Evolutionary conservation across 208 protist species (phyloP).

Genomic region (Trypanosoma vivax): DNA sequence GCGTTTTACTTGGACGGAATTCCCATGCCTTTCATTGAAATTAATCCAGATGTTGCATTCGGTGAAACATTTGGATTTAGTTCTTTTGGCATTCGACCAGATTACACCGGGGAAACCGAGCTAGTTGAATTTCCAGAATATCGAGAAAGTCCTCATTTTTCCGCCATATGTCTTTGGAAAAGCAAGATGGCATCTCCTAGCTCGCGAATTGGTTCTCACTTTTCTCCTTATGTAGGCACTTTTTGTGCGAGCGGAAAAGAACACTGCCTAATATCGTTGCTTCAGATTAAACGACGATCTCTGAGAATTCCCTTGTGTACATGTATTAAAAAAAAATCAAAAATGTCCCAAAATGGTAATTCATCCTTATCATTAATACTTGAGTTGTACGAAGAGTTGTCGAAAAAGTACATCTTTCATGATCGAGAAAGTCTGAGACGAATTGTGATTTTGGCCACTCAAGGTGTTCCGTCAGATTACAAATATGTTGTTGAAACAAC

Average conservation of each 20-base stretch:
- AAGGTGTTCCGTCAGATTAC: constrained; percentile 28
- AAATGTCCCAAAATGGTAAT: constrained; percentile 12
- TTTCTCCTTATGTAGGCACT: constrained; percentile 70
- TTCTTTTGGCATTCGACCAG: constrained; percentile 58
- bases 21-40: constrained; percentile 53
- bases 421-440: constrained; percentile 39
- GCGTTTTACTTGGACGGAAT: constrained; percentile 82
- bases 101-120: constrained; percentile 63
- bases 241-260: constrained; percentile 44
- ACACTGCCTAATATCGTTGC: not conserved
- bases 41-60: constrained; percentile 13
- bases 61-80: constrained; percentile 52
- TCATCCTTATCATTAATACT: constrained; percentile 55
- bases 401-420: constrained; percentile 43
- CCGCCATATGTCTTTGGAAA: constrained; percentile 24
- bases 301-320: constrained; percentile 55
- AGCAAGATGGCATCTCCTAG: constrained; percentile 29
- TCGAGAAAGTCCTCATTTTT: constrained; percentile 30
- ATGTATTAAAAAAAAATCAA: constrained; percentile 29
- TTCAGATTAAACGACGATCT: not conserved
- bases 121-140: constrained; percentile 33
- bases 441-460: constrained; percentile 65
- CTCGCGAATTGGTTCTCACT: constrained; percentile 80
- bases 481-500: constrained; percentile 49
- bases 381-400: constrained; percentile 66